These are phyloP conservation scores for Candida sp. DNA, from an alignment of 1,139 yeast species.

Conservation along the genomic window DNA sequence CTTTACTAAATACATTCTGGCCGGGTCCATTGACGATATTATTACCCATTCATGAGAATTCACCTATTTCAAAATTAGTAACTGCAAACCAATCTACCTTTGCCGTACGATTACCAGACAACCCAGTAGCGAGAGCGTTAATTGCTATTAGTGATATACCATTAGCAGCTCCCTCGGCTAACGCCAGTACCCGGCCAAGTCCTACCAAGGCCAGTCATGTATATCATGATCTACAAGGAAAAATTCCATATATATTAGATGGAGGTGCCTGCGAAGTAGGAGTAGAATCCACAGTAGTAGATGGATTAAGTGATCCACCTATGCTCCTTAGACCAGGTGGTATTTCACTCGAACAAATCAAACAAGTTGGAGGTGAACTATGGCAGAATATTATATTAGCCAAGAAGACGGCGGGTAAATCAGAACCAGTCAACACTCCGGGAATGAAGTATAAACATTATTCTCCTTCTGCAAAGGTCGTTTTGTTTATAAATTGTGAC, in stretches of 20 bases:
- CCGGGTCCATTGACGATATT: conserved; percentile 95
- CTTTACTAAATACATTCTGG: conserved; percentile 72
- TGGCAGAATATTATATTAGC: conserved; percentile 70
- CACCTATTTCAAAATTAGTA: conserved; percentile 66
- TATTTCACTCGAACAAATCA: conserved; percentile 72
- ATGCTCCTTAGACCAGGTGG: conserved; percentile 94
- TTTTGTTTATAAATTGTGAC: conserved; percentile 55
- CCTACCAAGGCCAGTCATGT: conserved; percentile 91
- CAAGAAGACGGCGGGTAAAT: conserved; percentile 57
- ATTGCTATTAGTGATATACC: conserved; percentile 87
- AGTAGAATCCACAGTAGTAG: conserved; percentile 90
- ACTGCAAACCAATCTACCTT: conserved; percentile 88
- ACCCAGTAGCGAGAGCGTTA: conserved; percentile 87
- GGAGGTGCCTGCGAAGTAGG: conserved; percentile 94
- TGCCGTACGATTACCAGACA: conserved; percentile 86
- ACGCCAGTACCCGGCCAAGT: conserved; percentile 92
- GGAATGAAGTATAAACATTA: conserved; percentile 98
- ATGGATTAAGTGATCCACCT: conserved; percentile 84
- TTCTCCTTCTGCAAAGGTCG: conserved; percentile 84
- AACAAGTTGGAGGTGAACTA: conserved; percentile 52
- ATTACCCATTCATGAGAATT: conserved; percentile 55
- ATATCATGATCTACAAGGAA: conserved; percentile 68
- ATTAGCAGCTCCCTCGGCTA: conserved; percentile 96
- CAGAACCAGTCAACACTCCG: conserved; percentile 85
- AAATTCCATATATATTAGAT: conserved; percentile 82